Base-by-base conservation (phyloP, 331 rosid species). In the Rhamnella rubrinervis region DNA sequence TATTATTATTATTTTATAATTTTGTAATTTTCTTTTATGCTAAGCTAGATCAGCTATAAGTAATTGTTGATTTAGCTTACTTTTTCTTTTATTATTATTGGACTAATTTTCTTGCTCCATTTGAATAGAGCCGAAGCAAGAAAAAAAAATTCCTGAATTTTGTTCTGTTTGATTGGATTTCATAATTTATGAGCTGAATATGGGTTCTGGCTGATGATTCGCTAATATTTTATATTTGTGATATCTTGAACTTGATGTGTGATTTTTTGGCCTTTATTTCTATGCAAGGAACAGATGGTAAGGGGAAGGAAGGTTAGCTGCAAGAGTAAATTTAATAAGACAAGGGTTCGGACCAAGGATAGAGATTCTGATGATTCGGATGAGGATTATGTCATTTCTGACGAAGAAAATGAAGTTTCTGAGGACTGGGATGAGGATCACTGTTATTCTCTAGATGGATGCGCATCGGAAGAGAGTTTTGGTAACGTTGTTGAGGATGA, bases 331-430 rank as follows among this genome's bases (percentile, higher is more conserved):
- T 73, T 58, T 40, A 82, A 76, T 40, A 82, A 76, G 55, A 79
- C 55, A 26, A 72, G 75, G 80, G 71, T 63, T 79, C 73, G 72
- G 80, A 71, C 81, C 1, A 81, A 84, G 62, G 85, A 61, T 47
- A 64, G 78, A 59, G 81, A 80, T 55, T 87, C 92, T 0, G 96
- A 92, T 77, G 96, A 84, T 79, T 92, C 95, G 0, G 96, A 89
- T 74, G 96, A 92, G 82, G 97, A 89, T 67, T 92, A 87, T 75
- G 96, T 92, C 26, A 73, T 85, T 73, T 87, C 93, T 1, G 86
- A 78, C 67, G 93, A 82, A n/a, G 92, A 70, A 38, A 74, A 80
- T 60, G 87, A 67, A 59, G 83, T 76, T 52, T 86, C 92, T 31
- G 95, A 84, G 67, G 82, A 78, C 58, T 71, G 77, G 9, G 96